Evolutionary conservation across 208 protist species (phyloP).

Genomic region (Porcisia deanei): DNA sequence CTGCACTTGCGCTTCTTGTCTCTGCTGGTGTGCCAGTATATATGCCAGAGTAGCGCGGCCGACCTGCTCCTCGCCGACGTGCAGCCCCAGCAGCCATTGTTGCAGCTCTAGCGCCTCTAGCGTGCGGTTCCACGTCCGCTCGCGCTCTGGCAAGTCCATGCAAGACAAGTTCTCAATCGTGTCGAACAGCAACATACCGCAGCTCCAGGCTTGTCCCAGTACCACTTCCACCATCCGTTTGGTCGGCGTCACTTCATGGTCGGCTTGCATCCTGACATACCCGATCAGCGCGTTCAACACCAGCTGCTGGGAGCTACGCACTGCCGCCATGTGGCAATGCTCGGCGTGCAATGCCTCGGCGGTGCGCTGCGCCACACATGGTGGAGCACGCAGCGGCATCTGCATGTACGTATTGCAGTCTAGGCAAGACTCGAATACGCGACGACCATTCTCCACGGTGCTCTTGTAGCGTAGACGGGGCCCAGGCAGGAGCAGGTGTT

Average conservation of each 20-base stretch:
- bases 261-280: conserved; percentile 74
- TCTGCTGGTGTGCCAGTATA: conserved; percentile 76
- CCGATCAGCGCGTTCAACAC: conserved; percentile 82
- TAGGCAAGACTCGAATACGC: conserved; percentile 79
- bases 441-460: conserved; percentile 47
- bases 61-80: conserved; percentile 91
- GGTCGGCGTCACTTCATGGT: conserved; percentile 62
- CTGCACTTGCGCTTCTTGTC: conserved; percentile 44
- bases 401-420: conserved; percentile 89
- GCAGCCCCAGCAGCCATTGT: conserved; percentile 85
- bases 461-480: conserved; percentile 79
- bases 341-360: conserved; percentile 81
- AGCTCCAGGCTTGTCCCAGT: conserved; percentile 88
- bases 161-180: conserved; percentile 84
- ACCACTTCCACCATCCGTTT: conserved; percentile 78
- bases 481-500: conserved; percentile 75
- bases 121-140: conserved; percentile 76
- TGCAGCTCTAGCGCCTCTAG: conserved; percentile 82
- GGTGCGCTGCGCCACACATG: conserved; percentile 66
- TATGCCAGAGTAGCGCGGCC: conserved; percentile 89
- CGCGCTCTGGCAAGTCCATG: conserved; percentile 58
- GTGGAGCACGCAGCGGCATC: conserved; percentile 74
- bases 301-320: conserved; percentile 78
- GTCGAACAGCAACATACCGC: conserved; percentile 90
- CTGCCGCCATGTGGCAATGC: conserved; percentile 89